Evolutionary conservation across 2,329 filamentous ascomycete genomes (phyloP).

Genomic region (Sarocladiaceae sp.): DNA sequence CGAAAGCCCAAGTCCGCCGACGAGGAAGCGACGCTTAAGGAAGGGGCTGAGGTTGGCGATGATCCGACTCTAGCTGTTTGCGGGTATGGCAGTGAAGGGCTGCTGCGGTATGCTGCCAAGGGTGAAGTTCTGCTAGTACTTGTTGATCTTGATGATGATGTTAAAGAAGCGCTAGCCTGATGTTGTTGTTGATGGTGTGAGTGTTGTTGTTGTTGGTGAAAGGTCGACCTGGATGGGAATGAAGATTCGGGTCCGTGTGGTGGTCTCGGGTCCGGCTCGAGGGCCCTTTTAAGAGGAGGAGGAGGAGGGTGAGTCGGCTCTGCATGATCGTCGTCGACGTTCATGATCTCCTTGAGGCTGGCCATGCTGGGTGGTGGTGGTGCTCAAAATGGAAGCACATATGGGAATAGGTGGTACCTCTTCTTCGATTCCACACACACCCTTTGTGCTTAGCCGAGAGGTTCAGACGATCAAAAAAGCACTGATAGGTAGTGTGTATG

Average conservation of each 20-base stretch:
- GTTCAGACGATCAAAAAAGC: too few relatives aligned
- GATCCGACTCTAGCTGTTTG: conserved; percentile 11
- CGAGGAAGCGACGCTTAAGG: too few relatives aligned
- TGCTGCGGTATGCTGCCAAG: conserved; percentile 11
- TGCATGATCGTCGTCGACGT: conserved; percentile 45
- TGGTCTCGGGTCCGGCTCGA: conserved; percentile 32
- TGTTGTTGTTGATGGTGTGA: conserved; percentile 24
- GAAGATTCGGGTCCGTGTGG: conserved; percentile 19
- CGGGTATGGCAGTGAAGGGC: neutral
- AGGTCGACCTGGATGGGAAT: conserved; percentile 4
- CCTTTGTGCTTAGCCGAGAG: conserved; percentile 12
- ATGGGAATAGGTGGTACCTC: too few relatives aligned
- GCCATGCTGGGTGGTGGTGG: conserved; percentile 39
- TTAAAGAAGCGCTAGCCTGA: too few relatives aligned
- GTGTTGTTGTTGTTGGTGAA: conserved; percentile 21
- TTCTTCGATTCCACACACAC: too few relatives aligned
- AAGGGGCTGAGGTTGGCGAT: conserved; percentile 19
- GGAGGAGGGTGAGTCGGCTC: conserved; percentile 25
- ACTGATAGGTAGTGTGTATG: too few relatives aligned
- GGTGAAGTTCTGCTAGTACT: conserved; percentile 12
- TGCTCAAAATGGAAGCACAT: conserved; percentile 34
- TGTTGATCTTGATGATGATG: too few relatives aligned
- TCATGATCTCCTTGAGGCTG: conserved; percentile 54
- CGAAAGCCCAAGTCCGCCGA: conserved; percentile 23
- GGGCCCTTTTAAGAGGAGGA: conserved; percentile 39